Evolutionary conservation across 2,329 filamentous ascomycete genomes (phyloP).

Genomic region (Triangularia verruculosa): DNA sequence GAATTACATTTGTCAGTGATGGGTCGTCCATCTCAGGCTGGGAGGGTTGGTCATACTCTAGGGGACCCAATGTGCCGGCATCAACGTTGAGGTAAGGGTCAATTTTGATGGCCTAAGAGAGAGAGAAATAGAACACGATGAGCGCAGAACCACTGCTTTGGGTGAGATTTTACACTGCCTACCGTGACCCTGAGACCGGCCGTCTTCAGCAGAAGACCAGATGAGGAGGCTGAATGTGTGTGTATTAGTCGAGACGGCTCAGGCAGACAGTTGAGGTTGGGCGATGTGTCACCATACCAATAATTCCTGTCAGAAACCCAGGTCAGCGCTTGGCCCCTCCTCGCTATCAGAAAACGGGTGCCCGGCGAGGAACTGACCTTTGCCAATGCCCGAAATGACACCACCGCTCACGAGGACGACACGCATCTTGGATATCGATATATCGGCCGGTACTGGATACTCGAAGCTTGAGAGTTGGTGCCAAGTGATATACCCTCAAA

Average conservation of each 20-base stretch:
- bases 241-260: not conserved
- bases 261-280: not conserved
- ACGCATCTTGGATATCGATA: slow-evolving; percentile 8
- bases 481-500: slow-evolving; percentile 1
- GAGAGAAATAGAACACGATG: not conserved
- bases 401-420: slow-evolving; percentile 10
- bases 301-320: slow-evolving; percentile 4
- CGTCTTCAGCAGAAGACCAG: slow-evolving; percentile 10
- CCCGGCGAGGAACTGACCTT: slow-evolving; percentile 5
- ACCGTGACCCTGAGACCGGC: slow-evolving; percentile 8
- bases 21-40: not conserved
- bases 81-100: slow-evolving; percentile 4
- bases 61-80: slow-evolving; percentile 4
- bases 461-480: not conserved
- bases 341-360: not conserved
- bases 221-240: not conserved
- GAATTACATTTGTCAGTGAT: not conserved
- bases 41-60: not conserved
- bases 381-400: slow-evolving; percentile 8
- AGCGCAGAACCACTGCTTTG: not conserved
- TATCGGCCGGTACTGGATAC: not conserved
- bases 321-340: not conserved
- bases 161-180: not conserved
- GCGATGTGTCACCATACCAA: not conserved
- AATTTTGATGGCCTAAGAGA: slow-evolving; percentile 6